phyloP scores from a whole-genome alignment of 176 grass and related monocot species.

The Carex myosuroides region DNA sequence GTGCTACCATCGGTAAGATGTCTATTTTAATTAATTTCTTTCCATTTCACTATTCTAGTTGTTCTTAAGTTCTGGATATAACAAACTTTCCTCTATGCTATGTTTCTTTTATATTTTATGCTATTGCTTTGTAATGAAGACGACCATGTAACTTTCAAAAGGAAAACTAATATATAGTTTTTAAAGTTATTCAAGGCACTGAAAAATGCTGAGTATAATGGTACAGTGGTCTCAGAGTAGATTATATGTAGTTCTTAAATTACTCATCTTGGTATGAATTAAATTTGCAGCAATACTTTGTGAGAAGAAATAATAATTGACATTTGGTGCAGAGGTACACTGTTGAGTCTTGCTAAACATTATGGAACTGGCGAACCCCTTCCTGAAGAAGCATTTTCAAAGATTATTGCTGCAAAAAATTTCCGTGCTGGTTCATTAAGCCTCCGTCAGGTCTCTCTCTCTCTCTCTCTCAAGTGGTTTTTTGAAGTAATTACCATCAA shows the following conservation, averaged over 20 bases:
- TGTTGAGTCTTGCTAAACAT: constrained; percentile 86
- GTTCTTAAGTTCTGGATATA: background rate
- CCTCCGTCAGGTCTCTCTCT: constrained; percentile 50
- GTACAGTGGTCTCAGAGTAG: background rate
- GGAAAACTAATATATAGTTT: background rate
- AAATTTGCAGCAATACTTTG: background rate
- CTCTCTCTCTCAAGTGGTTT: background rate
- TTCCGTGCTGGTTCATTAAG: constrained; percentile 85
- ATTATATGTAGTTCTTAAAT: background rate
- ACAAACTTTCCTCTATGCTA: background rate
- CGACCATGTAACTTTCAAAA: background rate
- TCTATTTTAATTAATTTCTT: background rate
- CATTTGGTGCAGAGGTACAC: constrained; percentile 54
- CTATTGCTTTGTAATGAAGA: background rate
- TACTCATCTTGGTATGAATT: background rate
- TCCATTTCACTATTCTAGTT: background rate
- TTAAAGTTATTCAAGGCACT: no score
- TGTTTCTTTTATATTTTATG: background rate
- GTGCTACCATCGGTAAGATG: constrained; percentile 77
- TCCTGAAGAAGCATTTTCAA: constrained; percentile 66
- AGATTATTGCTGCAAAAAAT: constrained; percentile 80
- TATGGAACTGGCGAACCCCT: constrained; percentile 70
- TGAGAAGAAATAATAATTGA: background rate
- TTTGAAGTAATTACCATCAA: no score
- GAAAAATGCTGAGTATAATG: no score